These are phyloP conservation scores for Xylaria castorea DNA, from an alignment of 495 filamentous ascomycete genomes.

Conservation along the genomic window DNA sequence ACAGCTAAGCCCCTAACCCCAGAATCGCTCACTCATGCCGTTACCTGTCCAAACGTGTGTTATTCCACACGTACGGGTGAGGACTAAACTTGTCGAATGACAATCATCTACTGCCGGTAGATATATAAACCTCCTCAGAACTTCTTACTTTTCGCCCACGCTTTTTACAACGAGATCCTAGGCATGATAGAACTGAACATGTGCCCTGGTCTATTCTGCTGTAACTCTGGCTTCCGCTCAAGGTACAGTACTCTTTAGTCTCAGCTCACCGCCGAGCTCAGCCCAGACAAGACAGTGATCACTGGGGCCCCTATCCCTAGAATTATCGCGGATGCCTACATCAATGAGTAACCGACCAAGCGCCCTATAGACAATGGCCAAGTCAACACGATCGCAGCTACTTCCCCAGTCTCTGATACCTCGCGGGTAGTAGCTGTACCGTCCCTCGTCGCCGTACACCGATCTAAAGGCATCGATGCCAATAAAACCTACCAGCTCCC, in stretches of 20 bases:
- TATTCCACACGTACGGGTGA: background rate
- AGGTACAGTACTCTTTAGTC: background rate
- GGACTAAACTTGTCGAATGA: background rate
- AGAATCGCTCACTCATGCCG: background rate
- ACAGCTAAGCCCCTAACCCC: background rate
- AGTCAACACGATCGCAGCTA: conserved; percentile 49
- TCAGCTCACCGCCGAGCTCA: conserved; percentile 20
- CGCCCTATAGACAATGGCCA: conserved; percentile 40
- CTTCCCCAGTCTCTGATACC: conserved; percentile 41
- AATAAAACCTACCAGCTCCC: conserved; percentile 26
- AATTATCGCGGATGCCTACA: conserved; percentile 43
- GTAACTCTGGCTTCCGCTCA: background rate
- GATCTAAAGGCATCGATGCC: conserved; percentile 43
- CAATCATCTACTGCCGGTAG: background rate
- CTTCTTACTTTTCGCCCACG: background rate
- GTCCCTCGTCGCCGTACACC: conserved; percentile 34
- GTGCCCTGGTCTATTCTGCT: background rate
- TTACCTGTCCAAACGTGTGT: background rate
- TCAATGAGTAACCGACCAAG: conserved; percentile 32
- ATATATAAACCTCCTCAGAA: background rate
- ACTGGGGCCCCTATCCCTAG: conserved; percentile 44
- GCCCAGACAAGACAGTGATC: conserved; percentile 48
- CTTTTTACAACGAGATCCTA: background rate
- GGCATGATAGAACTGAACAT: background rate
- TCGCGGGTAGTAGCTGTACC: conserved; percentile 45